A percentile compares a stretch with the other conserved stretches of the same genome.
Conservation (phyloP, 192 early-diverging fungal genomes). For the Backusella sp. region DNA sequence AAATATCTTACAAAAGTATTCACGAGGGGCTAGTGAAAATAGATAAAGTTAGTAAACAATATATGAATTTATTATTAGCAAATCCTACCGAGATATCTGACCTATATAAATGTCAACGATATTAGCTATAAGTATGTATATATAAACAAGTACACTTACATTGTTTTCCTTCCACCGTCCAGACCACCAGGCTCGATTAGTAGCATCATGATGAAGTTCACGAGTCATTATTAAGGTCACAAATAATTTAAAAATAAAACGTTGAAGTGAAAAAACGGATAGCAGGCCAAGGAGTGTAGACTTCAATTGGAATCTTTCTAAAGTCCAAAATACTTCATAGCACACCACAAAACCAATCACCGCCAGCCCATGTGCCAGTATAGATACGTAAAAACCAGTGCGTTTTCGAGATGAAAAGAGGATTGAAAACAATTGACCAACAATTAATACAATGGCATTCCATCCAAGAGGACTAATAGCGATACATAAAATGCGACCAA, state of each 20-base stretch:
- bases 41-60: not conserved
- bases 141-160: conserved; percentile 42
- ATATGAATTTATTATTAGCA: not conserved
- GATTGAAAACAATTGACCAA: conserved; percentile 51
- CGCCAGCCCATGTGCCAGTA: conserved; percentile 49
- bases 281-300: conserved; percentile 56
- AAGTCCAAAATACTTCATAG: conserved; percentile 58
- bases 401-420: conserved; percentile 33
- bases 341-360: conserved; percentile 47
- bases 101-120: not conserved
- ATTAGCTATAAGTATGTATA: conserved; percentile 60
- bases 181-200: conserved; percentile 73
- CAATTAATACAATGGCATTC: conserved; percentile 53
- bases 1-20: conserved; percentile 78
- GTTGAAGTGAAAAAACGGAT: conserved; percentile 55
- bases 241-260: conserved; percentile 56
- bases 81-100: not conserved
- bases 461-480: conserved; percentile 54
- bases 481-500: conserved; percentile 52
- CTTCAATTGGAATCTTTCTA: conserved; percentile 54
- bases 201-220: conserved; percentile 65
- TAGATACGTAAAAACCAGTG: conserved; percentile 59
- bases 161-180: conserved; percentile 63
- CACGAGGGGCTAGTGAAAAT: conserved; percentile 19
- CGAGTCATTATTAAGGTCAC: conserved; percentile 59